phyloP scores from a whole-genome alignment of 192 early-diverging fungal genomes.

The Spizellomyces punctatus region DNA sequence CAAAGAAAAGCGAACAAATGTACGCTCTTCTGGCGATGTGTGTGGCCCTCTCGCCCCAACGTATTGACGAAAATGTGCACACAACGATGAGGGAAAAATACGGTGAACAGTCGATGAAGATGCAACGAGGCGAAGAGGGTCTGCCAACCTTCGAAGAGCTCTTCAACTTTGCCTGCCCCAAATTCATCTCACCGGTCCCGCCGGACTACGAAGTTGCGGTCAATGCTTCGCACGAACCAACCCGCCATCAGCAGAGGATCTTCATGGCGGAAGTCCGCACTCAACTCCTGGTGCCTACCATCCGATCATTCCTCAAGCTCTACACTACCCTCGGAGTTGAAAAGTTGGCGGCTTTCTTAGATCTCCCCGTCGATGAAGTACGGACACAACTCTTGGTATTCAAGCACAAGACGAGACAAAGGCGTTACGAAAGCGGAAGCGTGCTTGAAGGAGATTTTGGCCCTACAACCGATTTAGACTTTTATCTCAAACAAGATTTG shows the following conservation, averaged over 20 bases:
- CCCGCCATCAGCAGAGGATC: slow-evolving; percentile 79
- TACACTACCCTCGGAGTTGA: slow-evolving; percentile 91
- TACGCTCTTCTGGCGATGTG: slow-evolving; percentile 90
- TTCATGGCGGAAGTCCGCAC: slow-evolving; percentile 85
- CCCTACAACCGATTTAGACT: slow-evolving; percentile 85
- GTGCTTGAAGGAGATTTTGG: slow-evolving; percentile 84
- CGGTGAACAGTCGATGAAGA: slow-evolving; percentile 84
- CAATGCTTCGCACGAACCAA: slow-evolving; percentile 56
- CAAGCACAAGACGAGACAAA: slow-evolving; percentile 93
- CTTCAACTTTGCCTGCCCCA: slow-evolving; percentile 89
- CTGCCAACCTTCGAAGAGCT: slow-evolving; percentile 84
- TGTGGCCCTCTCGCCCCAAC: slow-evolving; percentile 88
- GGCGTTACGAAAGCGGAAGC: slow-evolving; percentile 78
- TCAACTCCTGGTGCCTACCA: slow-evolving; percentile 82
- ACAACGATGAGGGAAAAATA: slow-evolving; percentile 86
- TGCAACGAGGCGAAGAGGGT: slow-evolving; percentile 88
- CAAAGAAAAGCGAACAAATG: slow-evolving; percentile 95
- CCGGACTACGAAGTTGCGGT: slow-evolving; percentile 77
- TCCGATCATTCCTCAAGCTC: slow-evolving; percentile 93
- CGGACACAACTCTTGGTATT: slow-evolving; percentile 85
- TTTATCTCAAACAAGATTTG: slow-evolving; percentile 92
- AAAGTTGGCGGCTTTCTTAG: slow-evolving; percentile 86
- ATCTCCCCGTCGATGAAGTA: slow-evolving; percentile 79
- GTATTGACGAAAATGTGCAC: slow-evolving; percentile 94
- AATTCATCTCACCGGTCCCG: slow-evolving; percentile 90